phyloP scores from a whole-genome alignment of 2,329 filamentous ascomycete species.

The Orbilia quercus region DNA sequence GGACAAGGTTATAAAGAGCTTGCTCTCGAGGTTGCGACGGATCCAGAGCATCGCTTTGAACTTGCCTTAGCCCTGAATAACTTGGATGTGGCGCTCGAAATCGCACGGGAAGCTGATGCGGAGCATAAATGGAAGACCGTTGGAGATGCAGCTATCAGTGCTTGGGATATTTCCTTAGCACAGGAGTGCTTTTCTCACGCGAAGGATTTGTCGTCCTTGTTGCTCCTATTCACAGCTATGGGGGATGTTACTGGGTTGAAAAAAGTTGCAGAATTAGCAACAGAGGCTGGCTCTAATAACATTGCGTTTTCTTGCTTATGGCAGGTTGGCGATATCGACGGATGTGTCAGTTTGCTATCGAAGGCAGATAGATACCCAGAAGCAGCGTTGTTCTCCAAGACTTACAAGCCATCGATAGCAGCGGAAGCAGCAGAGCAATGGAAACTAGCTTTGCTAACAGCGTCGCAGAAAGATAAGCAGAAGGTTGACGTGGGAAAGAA shows the following conservation, averaged over 20 bases:
- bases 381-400: conserved; percentile 91
- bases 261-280: conserved; percentile 78
- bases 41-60: conserved; percentile 96
- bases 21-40: conserved; percentile 91
- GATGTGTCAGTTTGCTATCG: conserved; percentile 80
- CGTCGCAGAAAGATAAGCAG: conserved; percentile 76
- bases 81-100: conserved; percentile 83
- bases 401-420: conserved; percentile 86
- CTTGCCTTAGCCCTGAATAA: conserved; percentile 84
- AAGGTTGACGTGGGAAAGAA: conserved; percentile 68
- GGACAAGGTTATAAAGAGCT: conserved; percentile 97
- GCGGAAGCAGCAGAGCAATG: conserved; percentile 76
- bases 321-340: conserved; percentile 84
- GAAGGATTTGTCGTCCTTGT: conserved; percentile 86
- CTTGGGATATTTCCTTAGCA: conserved; percentile 87
- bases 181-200: conserved; percentile 93
- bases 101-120: conserved; percentile 83
- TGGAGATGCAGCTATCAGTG: conserved; percentile 85
- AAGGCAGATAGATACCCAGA: conserved; percentile 84
- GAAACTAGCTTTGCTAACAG: conserved; percentile 75
- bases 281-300: conserved; percentile 83
- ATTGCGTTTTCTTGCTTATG: conserved; percentile 91
- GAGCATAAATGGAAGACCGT: conserved; percentile 99
- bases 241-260: conserved; percentile 79
- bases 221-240: conserved; percentile 88